phyloP scores from a whole-genome alignment of 23 red algal genomes.

The Gracilariopsis chorda region DNA sequence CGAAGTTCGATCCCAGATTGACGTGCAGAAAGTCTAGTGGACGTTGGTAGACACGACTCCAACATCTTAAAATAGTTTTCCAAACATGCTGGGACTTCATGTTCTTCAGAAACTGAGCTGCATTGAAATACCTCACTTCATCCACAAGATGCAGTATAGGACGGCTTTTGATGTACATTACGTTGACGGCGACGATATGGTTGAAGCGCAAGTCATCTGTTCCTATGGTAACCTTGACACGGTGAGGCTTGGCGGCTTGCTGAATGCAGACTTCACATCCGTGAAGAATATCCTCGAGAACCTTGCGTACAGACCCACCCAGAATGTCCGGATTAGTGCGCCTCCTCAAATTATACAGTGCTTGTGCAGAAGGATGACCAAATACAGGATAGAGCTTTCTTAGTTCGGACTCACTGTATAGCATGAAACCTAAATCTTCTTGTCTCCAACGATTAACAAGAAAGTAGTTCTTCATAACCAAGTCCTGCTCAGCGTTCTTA shows the following conservation, averaged over 20 bases:
- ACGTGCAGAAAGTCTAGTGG: not conserved
- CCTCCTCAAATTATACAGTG: not conserved
- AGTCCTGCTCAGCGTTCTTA: not conserved
- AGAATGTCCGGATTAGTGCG: not conserved
- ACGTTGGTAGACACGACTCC: not conserved
- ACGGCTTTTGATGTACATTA: not conserved
- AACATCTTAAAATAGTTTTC: not conserved
- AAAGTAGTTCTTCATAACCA: not conserved
- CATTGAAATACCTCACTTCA: slow-evolving; percentile 3
- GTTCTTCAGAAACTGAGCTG: not conserved
- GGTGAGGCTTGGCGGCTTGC: not conserved
- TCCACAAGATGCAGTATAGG: slow-evolving; percentile 1
- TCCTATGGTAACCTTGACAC: slow-evolving; percentile 2
- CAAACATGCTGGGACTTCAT: not conserved
- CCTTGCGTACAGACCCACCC: not conserved
- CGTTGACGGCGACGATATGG: not conserved
- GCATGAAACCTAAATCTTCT: not conserved
- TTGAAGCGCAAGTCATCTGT: slow-evolving; percentile 9
- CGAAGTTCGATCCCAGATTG: slow-evolving; percentile 7
- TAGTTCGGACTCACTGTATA: not conserved
- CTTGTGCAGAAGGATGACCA: not conserved
- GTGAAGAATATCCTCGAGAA: not conserved
- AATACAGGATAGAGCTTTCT: not conserved
- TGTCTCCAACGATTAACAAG: not conserved
- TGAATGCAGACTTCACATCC: not conserved